Percentiles rank a stretch among this genome's conserved stretches.
These are phyloP conservation scores for Trametes cingulata DNA, from an alignment of 768 basidiomycete genomes.

Conservation along the genomic window DNA sequence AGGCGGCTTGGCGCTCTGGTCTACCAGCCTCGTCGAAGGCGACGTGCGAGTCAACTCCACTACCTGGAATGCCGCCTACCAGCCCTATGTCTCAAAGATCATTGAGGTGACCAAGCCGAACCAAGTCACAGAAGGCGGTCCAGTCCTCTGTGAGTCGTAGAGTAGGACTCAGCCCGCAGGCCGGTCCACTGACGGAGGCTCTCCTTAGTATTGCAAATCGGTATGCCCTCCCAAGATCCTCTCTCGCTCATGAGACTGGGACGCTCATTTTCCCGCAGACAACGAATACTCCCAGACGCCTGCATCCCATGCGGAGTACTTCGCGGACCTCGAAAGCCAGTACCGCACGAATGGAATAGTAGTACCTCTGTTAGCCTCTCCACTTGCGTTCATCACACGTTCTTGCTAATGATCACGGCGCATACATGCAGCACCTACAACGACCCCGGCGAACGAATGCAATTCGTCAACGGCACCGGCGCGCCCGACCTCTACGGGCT, in stretches of 20 bases:
- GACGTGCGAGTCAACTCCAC: constrained; percentile 69
- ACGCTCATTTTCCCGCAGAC: constrained; percentile 42
- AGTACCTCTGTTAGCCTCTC: constrained; percentile 19
- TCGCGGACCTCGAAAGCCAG: constrained; percentile 25
- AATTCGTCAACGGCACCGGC: constrained; percentile 33
- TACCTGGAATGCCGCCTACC: constrained; percentile 71
- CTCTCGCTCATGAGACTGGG: constrained; percentile 23
- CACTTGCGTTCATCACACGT: no score
- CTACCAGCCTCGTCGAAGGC: constrained; percentile 65
- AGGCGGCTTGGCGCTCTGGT: constrained; percentile 72
- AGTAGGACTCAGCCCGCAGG: not conserved
- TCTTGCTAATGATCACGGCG: no score
- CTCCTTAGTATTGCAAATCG: constrained; percentile 54
- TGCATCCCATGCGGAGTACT: constrained; percentile 30
- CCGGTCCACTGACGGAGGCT: not conserved
- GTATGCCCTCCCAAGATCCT: constrained; percentile 43
- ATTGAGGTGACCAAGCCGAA: constrained; percentile 59
- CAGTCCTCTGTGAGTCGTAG: constrained; percentile 60
- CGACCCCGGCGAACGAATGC: constrained; percentile 26
- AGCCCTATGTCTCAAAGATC: constrained; percentile 67
- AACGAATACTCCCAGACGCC: constrained; percentile 61
- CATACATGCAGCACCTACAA: no score
- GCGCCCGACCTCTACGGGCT: constrained; percentile 33
- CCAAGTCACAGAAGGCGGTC: constrained; percentile 74
- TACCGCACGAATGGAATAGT: constrained; percentile 45